phyloP scores from a whole-genome alignment of 2,329 filamentous ascomycete genomes.

The Cytospora piceae region DNA sequence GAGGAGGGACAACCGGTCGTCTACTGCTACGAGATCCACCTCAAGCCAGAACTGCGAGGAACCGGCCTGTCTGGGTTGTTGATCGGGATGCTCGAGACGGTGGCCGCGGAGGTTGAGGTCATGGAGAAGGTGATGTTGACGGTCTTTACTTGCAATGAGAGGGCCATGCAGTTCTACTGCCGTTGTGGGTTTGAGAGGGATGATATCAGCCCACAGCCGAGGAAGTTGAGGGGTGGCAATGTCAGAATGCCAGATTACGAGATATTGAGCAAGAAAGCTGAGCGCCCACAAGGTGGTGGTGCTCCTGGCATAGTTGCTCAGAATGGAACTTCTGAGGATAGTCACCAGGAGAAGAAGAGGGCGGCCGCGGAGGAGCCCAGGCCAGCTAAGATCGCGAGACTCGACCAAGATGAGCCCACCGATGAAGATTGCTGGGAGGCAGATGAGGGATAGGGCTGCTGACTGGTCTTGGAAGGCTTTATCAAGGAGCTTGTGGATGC shows the following conservation, averaged over 20 bases:
- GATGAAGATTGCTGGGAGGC: neutral
- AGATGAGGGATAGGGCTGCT: neutral
- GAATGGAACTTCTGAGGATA: too few species aligned
- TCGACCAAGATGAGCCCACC: neutral
- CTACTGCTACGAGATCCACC: conserved; percentile 81
- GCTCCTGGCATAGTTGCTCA: too few species aligned
- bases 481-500: neutral
- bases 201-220: conserved; percentile 56
- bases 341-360: neutral
- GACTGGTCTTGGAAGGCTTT: neutral
- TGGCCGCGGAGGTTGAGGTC: conserved; percentile 57
- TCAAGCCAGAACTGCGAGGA: conserved; percentile 59
- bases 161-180: conserved; percentile 63
- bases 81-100: conserved; percentile 57
- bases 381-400: conserved; percentile 13
- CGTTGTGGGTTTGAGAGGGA: conserved; percentile 62
- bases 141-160: conserved; percentile 66
- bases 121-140: conserved; percentile 74
- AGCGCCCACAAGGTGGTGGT: neutral
- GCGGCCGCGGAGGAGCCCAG: neutral
- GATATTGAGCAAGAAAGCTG: conserved; percentile 58
- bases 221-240: conserved; percentile 58
- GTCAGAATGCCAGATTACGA: conserved; percentile 60
- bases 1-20: conserved; percentile 68
- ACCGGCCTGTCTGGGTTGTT: conserved; percentile 65